Base-by-base conservation (phyloP, 371 early-diverging fungal genomes). In the Mucor velutinosus region DNA sequence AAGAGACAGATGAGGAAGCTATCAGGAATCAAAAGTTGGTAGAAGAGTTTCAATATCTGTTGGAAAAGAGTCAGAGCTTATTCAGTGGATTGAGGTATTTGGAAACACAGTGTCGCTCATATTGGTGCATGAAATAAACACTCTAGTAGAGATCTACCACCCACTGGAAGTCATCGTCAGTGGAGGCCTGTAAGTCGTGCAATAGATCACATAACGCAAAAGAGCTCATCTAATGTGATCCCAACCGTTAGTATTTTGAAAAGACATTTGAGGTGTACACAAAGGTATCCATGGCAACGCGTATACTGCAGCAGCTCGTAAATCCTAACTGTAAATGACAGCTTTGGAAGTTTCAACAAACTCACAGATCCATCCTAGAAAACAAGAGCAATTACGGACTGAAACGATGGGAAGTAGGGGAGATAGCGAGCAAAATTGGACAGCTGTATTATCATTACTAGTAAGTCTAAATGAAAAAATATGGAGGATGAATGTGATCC, bases 361-460 rank as follows among this genome's bases (percentile, higher is more conserved):
- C 87, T 56, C 92, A 99, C 75, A 83, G 96, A 49, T 75, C 89
- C 15, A 79, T 94, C 0, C 76, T 97, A 33, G 98, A 96, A 74
- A 90, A 93, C 73, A 88, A 91, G 45, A 91, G 89, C 35, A 88
- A 92, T 60, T 97, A 97, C 76, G 97, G 96, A 3, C 77, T 99
- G 58, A 96, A 97, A 73, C 90, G 99, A 12, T 96, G 94, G 92
- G 98, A 98, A 76, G 95, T 99, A 62, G 99, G 99, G 30, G 99
- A 99, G 71, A 94, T 97, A 57, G 97, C 98, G 4, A 95, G 96
- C 58, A 99, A 99, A 73, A 97, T 99, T 69, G 99, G 97, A 4
- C 99, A 94, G 66, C 83, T 94, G 14, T 94, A 93, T 67, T 94
- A 94, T 67, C 94, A 93, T 67, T 94, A 93, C 76, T 93, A 93